Conservation (phyloP, 2,329 filamentous ascomycete species). For the Pyricularia sp. region DNA sequence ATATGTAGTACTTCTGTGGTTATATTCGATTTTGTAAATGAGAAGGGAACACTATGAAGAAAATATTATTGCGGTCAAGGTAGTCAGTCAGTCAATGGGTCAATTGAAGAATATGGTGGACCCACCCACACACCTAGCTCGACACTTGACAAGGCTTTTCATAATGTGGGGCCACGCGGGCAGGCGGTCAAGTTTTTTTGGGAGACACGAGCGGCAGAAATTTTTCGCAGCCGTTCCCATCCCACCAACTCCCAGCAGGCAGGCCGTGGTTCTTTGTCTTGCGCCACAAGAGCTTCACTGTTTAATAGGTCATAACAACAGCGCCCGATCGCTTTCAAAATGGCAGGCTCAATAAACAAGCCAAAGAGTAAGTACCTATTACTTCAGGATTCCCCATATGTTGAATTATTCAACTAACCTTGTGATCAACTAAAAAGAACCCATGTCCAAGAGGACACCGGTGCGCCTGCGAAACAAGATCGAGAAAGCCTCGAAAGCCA, state of each 20-base stretch:
- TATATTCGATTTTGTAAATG: neutral
- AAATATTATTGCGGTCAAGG: neutral
- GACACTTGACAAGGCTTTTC: neutral
- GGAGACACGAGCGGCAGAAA: slow-evolving; percentile 1
- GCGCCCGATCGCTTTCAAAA: slow-evolving; percentile 13
- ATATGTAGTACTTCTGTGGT: neutral
- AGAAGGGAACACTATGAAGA: neutral
- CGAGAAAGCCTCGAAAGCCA: slow-evolving; percentile 77
- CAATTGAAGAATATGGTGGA: neutral
- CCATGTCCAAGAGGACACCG: slow-evolving; percentile 83
- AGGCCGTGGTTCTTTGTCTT: neutral
- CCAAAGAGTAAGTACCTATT: slow-evolving; percentile 32
- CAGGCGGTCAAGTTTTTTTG: slow-evolving; percentile 4
- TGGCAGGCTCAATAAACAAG: slow-evolving; percentile 42
- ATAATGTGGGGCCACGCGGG: neutral
- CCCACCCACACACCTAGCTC: neutral
- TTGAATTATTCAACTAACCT: slow-evolving; percentile 6
- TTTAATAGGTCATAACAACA: neutral
- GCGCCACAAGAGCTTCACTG: neutral
- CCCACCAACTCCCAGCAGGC: neutral
- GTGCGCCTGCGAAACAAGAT: slow-evolving; percentile 92
- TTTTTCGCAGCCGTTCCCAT: neutral
- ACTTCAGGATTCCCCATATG: neutral
- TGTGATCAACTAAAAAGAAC: slow-evolving; percentile 43
- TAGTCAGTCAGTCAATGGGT: neutral